phyloP scores from a whole-genome alignment of 2,329 filamentous ascomycete species.

The Diaporthe velutina region DNA sequence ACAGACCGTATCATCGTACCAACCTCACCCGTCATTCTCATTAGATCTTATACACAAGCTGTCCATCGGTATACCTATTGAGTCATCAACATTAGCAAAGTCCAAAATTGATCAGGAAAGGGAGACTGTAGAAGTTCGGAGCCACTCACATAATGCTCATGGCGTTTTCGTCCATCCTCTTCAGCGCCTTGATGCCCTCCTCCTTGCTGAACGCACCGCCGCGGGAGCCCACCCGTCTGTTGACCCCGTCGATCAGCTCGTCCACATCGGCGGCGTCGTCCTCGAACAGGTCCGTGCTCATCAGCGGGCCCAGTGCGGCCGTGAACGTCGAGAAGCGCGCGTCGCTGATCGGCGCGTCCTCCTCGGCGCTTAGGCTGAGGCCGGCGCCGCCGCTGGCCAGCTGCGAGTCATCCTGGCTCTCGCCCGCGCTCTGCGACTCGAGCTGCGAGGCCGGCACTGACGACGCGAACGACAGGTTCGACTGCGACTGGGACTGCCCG shows the following conservation, averaged over 20 bases:
- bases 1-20: background rate
- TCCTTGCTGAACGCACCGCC: slow-evolving; percentile 74
- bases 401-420: slow-evolving; percentile 59
- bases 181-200: slow-evolving; percentile 83
- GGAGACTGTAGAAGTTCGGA: background rate
- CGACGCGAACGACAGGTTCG: slow-evolving; percentile 81
- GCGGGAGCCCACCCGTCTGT: slow-evolving; percentile 71
- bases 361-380: slow-evolving; percentile 51
- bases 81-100: slow-evolving; percentile 36
- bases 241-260: slow-evolving; percentile 83
- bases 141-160: slow-evolving; percentile 87
- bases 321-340: slow-evolving; percentile 82
- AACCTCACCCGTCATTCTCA: background rate
- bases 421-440: slow-evolving; percentile 55
- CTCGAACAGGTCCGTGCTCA: slow-evolving; percentile 85
- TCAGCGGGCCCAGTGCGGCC: slow-evolving; percentile 83
- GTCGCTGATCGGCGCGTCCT: slow-evolving; percentile 64
- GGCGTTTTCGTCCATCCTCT: slow-evolving; percentile 81
- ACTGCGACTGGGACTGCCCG: slow-evolving; percentile 58
- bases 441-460: slow-evolving; percentile 83
- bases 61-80: slow-evolving; percentile 69
- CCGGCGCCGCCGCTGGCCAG: slow-evolving; percentile 58
- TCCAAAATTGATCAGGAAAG: slow-evolving; percentile 27
- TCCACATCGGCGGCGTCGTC: slow-evolving; percentile 86
- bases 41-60: slow-evolving; percentile 79